phyloP scores from a whole-genome alignment of 1,139 yeast genomes.

The Dujonia santamariae region DNA sequence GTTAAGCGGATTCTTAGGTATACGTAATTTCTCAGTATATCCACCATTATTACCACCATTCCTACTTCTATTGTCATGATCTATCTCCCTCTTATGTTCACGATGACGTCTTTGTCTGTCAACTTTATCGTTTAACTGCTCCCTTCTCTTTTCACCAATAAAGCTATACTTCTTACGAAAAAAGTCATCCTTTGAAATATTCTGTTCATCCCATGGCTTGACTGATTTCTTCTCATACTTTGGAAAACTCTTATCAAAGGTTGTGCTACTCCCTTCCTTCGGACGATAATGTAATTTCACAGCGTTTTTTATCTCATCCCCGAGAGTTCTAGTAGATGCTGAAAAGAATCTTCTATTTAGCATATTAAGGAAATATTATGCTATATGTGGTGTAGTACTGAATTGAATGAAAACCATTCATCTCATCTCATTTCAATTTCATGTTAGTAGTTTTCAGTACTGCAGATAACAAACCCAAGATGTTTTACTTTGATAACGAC shows the following conservation, averaged over 20 bases:
- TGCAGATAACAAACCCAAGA: too few relatives aligned
- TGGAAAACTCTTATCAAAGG: constrained; percentile 19
- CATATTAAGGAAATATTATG: too few relatives aligned
- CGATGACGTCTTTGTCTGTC: constrained; percentile 32
- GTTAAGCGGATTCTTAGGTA: constrained; percentile 39
- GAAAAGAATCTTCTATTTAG: constrained; percentile 1
- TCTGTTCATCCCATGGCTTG: constrained; percentile 40
- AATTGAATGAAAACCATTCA: too few relatives aligned
- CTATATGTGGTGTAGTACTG: too few relatives aligned
- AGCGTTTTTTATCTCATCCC: neutral
- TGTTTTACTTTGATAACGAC: too few relatives aligned
- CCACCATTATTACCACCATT: constrained; percentile 7
- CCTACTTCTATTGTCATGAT: constrained; percentile 6
- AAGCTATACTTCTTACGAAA: constrained; percentile 38
- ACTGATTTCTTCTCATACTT: constrained; percentile 8
- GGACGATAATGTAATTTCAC: constrained; percentile 4
- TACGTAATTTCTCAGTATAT: constrained; percentile 1
- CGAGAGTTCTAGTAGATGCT: neutral
- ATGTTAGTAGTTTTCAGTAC: neutral
- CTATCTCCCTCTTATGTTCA: constrained; percentile 16
- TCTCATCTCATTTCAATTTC: neutral
- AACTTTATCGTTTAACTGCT: constrained; percentile 31
- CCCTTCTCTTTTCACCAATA: constrained; percentile 26
- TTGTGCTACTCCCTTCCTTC: constrained; percentile 1
- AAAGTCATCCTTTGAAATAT: constrained; percentile 40